phyloP scores from a whole-genome alignment of 176 grass and related monocot genomes.

The Aechmea fasciata region DNA sequence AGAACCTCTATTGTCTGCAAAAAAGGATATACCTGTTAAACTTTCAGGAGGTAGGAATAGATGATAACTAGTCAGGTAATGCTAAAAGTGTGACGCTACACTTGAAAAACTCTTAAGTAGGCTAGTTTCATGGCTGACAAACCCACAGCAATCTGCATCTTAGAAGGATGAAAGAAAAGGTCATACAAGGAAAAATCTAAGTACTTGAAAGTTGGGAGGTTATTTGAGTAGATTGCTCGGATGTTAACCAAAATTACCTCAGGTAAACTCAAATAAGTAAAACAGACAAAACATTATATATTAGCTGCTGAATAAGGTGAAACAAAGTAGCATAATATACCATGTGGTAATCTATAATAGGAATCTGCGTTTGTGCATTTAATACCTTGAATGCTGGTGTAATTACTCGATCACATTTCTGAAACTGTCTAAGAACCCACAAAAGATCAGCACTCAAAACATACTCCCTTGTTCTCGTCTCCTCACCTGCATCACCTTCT shows the following conservation, averaged over 20 bases:
- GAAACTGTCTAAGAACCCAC: conserved; percentile 62
- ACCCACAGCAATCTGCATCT: no score
- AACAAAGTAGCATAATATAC: not conserved
- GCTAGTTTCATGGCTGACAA: no score
- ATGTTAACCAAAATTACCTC: no score
- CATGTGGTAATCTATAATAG: not conserved
- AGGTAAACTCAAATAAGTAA: no score
- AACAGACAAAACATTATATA: no score
- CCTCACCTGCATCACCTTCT: conserved; percentile 33
- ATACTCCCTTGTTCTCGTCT: conserved; percentile 44
- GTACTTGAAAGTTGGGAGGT: no score
- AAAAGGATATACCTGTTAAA: conserved; percentile 28
- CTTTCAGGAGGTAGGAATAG: conserved; percentile 3
- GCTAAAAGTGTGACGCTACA: not conserved
- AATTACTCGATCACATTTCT: conserved; percentile 77
- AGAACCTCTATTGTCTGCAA: conserved; percentile 94
- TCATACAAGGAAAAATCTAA: no score
- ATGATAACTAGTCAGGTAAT: conserved; percentile 7
- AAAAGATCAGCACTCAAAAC: conserved; percentile 59
- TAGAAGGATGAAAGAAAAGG: no score
- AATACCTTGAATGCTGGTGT: conserved; percentile 77
- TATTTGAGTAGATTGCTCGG: no score
- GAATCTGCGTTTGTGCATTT: not conserved
- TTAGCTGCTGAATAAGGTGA: no score
- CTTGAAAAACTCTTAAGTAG: no score